phyloP scores from a whole-genome alignment of 1,284 basidiomycete species.

The Pascua guehoae region DNA sequence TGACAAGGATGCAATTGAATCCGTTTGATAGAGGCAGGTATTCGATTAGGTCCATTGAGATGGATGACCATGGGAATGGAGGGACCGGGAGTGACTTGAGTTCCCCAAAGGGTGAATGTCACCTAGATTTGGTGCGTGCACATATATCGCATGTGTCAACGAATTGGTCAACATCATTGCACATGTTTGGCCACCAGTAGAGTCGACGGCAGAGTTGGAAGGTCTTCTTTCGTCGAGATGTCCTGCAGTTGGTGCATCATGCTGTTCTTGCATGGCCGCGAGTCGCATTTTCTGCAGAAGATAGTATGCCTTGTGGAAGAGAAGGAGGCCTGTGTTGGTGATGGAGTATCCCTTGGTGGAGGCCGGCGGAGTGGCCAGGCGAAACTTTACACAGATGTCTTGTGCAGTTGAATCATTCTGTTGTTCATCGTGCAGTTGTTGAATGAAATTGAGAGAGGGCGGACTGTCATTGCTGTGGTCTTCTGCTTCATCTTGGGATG shows the following conservation, averaged over 20 bases:
- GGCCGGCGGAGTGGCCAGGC: too few species aligned
- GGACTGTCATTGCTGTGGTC: too few species aligned
- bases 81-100: constrained; percentile 45
- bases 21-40: constrained; percentile 48
- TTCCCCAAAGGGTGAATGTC: constrained; percentile 45
- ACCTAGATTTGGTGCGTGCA: constrained; percentile 35
- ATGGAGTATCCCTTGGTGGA: too few species aligned
- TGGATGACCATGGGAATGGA: constrained; percentile 42
- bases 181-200: constrained; percentile 36
- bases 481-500: too few species aligned
- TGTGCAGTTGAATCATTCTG: too few species aligned
- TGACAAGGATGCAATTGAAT: constrained; percentile 47
- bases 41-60: constrained; percentile 54
- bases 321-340: not conserved
- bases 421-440: too few species aligned
- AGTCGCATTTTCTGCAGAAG: not conserved
- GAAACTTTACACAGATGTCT: too few species aligned
- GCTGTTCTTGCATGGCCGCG: constrained; percentile 8
- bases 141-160: constrained; percentile 44
- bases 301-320: not conserved
- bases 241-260: constrained; percentile 37
- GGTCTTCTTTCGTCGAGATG: constrained; percentile 53
- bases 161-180: constrained; percentile 23
- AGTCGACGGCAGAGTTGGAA: constrained; percentile 23
- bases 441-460: too few species aligned